A percentile compares a stretch with the other conserved stretches of the same genome.
phyloP scores from a whole-genome alignment of 2,329 filamentous ascomycete species.

The Fonsecaea multimorphosa region DNA sequence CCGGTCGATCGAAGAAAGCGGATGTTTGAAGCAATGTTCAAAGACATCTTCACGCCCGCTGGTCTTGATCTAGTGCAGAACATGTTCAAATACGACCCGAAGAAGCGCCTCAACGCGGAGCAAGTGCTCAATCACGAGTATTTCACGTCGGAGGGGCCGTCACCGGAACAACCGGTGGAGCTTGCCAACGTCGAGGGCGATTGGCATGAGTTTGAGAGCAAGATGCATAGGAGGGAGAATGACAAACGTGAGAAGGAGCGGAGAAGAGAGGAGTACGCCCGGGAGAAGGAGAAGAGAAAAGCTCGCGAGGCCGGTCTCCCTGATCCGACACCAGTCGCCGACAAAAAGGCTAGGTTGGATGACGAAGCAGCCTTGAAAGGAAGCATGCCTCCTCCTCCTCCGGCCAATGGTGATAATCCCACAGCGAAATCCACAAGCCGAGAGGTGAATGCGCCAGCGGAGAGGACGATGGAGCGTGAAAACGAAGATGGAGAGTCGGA shows the following conservation, averaged over 20 bases:
- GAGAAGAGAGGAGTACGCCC: constrained; percentile 58
- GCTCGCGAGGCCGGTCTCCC: constrained; percentile 42
- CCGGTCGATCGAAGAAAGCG: constrained; percentile 73
- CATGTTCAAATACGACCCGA: constrained; percentile 91
- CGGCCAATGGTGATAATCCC: constrained; percentile 20
- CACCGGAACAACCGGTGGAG: constrained; percentile 78
- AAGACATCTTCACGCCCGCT: constrained; percentile 74
- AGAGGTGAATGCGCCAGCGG: background rate
- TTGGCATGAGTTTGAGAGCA: constrained; percentile 99
- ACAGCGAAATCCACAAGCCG: background rate
- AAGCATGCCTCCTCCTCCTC: constrained; percentile 23
- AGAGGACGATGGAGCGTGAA: constrained; percentile 5
- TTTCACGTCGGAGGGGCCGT: constrained; percentile 81
- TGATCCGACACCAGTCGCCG: constrained; percentile 15
- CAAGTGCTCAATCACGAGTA: constrained; percentile 87
- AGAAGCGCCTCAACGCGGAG: constrained; percentile 78
- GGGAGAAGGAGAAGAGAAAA: constrained; percentile 54
- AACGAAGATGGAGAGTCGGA: constrained; percentile 34
- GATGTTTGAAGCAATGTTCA: constrained; percentile 79
- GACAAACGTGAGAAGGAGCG: constrained; percentile 68
- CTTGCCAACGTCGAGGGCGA: constrained; percentile 84
- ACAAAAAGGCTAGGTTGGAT: constrained; percentile 27
- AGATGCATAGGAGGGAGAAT: constrained; percentile 88
- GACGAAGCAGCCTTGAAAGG: constrained; percentile 6
- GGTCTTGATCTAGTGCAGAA: constrained; percentile 80